These are phyloP conservation scores for Dorcoceras hygrometricum DNA, from an alignment of 257 asterid genomes.

Conservation along the genomic window DNA sequence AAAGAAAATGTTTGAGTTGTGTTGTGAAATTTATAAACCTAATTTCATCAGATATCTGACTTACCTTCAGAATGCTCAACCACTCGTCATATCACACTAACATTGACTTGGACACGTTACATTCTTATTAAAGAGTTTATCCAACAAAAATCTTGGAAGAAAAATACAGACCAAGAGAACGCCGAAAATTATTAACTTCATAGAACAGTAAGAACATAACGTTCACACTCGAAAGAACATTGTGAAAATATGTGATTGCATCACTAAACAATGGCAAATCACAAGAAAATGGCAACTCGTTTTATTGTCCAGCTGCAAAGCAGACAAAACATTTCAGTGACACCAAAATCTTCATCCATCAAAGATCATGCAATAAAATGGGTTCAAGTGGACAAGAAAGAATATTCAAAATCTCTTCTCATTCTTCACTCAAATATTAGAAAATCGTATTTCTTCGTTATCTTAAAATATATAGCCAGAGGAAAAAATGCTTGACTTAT, in stretches of 20 bases:
- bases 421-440: background rate
- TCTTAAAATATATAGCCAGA: background rate
- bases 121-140: background rate
- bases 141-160: background rate
- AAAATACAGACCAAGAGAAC: background rate
- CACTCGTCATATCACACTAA: too few species aligned
- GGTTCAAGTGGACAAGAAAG: slow-evolving; percentile 2
- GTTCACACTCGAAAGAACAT: background rate
- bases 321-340: background rate
- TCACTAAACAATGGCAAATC: background rate
- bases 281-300: background rate
- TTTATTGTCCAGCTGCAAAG: background rate
- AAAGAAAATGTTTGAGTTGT: background rate
- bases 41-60: background rate
- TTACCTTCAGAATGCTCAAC: background rate
- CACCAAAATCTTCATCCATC: background rate
- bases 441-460: background rate
- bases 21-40: background rate
- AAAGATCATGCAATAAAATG: slow-evolving; percentile 11
- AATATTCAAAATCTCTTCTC: background rate
- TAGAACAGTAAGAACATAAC: background rate
- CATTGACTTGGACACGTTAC: background rate
- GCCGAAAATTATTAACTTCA: background rate
- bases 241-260: background rate
- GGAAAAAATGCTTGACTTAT: background rate